phyloP scores from a whole-genome alignment of 1,139 yeast genomes.

The Ogataea hybrid region DNA sequence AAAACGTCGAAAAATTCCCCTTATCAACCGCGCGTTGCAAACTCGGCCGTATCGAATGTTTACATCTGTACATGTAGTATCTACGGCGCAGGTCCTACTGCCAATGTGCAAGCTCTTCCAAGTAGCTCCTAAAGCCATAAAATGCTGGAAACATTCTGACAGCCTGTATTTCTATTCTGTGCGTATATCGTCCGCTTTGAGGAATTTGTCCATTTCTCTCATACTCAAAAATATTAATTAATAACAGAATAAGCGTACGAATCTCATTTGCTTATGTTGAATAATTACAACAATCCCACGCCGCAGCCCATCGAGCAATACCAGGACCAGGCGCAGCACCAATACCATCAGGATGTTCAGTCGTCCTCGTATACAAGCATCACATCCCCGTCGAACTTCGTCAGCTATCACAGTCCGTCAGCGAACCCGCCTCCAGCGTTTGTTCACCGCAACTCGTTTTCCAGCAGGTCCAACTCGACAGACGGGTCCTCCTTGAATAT shows the following conservation, averaged over 20 bases:
- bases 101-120: too few relatives aligned
- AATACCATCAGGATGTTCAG: conserved; percentile 55
- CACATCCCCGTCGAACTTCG: conserved; percentile 35
- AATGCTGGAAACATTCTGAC: too few relatives aligned
- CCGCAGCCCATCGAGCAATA: conserved; percentile 16
- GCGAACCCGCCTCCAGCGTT: conserved; percentile 30
- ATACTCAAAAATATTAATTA: conserved; percentile 4
- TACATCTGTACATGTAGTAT: too few relatives aligned
- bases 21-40: too few relatives aligned
- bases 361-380: conserved; percentile 29
- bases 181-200: not conserved
- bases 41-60: too few relatives aligned
- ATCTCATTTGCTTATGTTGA: conserved; percentile 11
- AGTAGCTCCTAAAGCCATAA: too few relatives aligned
- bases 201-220: not conserved
- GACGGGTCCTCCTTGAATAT: conserved; percentile 16
- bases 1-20: too few relatives aligned
- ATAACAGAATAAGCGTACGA: conserved; percentile 10
- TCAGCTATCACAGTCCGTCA: conserved; percentile 28
- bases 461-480: conserved; percentile 27
- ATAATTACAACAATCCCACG: conserved; percentile 13
- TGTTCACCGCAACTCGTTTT: conserved; percentile 24
- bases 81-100: too few relatives aligned
- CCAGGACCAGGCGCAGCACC: conserved; percentile 17
- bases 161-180: not conserved